Base-by-base conservation (phyloP, 495 filamentous ascomycete genomes). In the Penicillium cinerascens region DNA sequence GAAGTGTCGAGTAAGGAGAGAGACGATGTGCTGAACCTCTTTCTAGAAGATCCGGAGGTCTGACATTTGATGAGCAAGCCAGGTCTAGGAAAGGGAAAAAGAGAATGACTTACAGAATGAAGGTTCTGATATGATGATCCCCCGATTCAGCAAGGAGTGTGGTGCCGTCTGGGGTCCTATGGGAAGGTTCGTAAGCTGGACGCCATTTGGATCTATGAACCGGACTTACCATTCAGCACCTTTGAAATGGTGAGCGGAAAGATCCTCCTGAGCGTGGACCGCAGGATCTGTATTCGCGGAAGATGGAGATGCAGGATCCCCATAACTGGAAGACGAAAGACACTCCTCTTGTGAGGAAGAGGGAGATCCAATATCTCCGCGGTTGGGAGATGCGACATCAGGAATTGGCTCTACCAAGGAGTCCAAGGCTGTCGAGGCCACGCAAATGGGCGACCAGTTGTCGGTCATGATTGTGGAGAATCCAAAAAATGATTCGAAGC, bases 161-260 rank as follows among this genome's bases (percentile, higher is more conserved):
- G 9, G 90, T 93, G 15, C 92, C 90, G 63, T 96, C 92, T 42
- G 88, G 83, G 6, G 89, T 82, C 86, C 84, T 83, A 58, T 33
- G 36, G 40, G 16, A 2, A 20, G 37, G 0, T 38, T 42, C 2
- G n/a, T 50, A 35, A 56, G 46, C 37, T 9, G n/a, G n/a, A 17
- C 4, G 13, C 15, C 7, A 20, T 39, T 7, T 2, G 6, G 9
- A 2, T 39, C 1, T 6, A 5, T 7, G 0, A 39, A 0, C 18
- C n/a, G 13, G 6, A 15, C 55, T 54, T 61, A 78, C 83, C 82
- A 87, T 78, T 83, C 78, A 25, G 74, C 77, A 42, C 72, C 75
- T 59, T 82, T 86, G 65, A 86, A 85, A 63, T 78, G 78, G 53
- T 76, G 77, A 4, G 50, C 10, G 11, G 51, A 37, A 23, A 45